Percentiles rank a stretch among this genome's conserved stretches.
phyloP scores from a whole-genome alignment of 1,284 basidiomycete genomes.

The Apiotrichum veenhuisii region DNA sequence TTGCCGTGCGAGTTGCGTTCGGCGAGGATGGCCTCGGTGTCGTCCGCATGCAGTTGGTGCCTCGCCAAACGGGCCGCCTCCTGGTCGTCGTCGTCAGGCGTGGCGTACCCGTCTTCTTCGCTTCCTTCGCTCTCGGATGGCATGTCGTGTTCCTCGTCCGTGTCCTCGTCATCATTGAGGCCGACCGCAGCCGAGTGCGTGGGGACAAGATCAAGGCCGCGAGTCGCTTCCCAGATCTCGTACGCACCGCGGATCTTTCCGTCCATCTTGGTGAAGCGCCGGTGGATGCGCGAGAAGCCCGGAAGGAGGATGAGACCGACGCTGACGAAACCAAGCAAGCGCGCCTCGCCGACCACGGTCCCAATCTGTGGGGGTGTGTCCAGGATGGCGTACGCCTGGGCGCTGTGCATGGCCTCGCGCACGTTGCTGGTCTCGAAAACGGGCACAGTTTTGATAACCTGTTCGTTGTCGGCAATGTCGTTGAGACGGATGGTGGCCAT shows the following conservation, averaged over 20 bases:
- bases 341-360: too few species aligned
- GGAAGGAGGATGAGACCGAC: conserved; percentile 36
- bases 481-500: conserved; percentile 34
- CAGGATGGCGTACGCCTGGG: not conserved
- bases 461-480: conserved; percentile 33
- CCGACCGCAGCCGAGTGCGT: not conserved
- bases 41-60: conserved; percentile 13
- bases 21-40: conserved; percentile 26
- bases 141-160: not conserved
- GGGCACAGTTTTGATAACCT: conserved; percentile 21
- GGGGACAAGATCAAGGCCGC: conserved; percentile 1
- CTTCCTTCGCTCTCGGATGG: too few species aligned
- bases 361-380: not conserved
- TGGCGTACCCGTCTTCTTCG: too few species aligned
- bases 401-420: conserved; percentile 24
- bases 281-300: conserved; percentile 40
- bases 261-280: conserved; percentile 39
- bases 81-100: conserved; percentile 3
- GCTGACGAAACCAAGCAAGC: conserved; percentile 31
- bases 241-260: conserved; percentile 40
- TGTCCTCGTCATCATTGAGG: conserved; percentile 6
- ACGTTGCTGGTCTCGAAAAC: conserved; percentile 39
- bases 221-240: conserved; percentile 43
- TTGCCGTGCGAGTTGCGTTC: conserved; percentile 34
- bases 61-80: not conserved